Conservation (phyloP, 2,329 filamentous ascomycete genomes). For the Amylocarpus encephaloides region DNA sequence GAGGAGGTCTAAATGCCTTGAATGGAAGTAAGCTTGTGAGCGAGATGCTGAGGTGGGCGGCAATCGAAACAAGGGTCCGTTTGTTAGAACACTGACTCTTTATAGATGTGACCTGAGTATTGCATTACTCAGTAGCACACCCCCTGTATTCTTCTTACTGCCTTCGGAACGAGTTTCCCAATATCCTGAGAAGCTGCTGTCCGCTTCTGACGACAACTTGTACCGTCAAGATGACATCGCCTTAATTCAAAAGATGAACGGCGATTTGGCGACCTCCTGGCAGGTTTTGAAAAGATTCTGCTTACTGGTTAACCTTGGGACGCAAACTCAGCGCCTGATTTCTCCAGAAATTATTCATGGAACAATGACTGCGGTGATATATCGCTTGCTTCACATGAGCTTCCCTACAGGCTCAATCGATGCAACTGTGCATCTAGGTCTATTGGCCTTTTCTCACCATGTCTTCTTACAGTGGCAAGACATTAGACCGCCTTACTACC, state of each 20-base stretch:
- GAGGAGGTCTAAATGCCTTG: conserved; percentile 32
- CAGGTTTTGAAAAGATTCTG: conserved; percentile 24
- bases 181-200: not conserved
- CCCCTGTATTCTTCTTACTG: too few relatives aligned
- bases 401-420: conserved; percentile 27
- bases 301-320: conserved; percentile 24
- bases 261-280: conserved; percentile 21
- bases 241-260: conserved; percentile 9
- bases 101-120: too few relatives aligned
- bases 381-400: conserved; percentile 34
- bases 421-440: conserved; percentile 35
- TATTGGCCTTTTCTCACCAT: conserved; percentile 34
- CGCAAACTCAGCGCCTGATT: conserved; percentile 16
- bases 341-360: conserved; percentile 17
- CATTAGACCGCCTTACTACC: conserved; percentile 12
- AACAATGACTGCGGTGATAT: conserved; percentile 29
- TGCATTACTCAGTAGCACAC: too few relatives aligned
- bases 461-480: conserved; percentile 36
- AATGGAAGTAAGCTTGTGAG: conserved; percentile 16
- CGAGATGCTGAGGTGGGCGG: conserved; percentile 4
- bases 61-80: not conserved
- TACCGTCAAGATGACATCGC: not conserved
- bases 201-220: not conserved
- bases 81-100: not conserved
- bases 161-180: not conserved